Evolutionary conservation across 225 moss, liverwort and hornwort genomes (phyloP), one percentile per base, ranked within the genome.

Genomic region (Sphagnum contortum): DNA sequence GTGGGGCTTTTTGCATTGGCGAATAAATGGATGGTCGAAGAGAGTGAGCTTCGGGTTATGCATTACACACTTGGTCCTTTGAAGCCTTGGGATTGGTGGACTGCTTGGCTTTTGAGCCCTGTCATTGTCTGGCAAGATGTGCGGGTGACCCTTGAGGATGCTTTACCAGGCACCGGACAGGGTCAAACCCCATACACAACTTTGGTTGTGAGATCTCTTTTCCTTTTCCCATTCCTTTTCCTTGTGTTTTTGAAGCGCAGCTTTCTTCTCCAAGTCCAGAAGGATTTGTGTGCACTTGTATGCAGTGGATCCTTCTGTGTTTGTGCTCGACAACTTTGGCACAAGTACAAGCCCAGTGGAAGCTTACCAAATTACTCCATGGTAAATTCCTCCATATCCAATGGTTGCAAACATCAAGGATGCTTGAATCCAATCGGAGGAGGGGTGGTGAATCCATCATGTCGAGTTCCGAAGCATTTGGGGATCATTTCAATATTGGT

Each of bases 1-100:
- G 93, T 98, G 14, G 93, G 93, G 4, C 70, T 98, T 60, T 98
- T 82, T 64, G 89, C 89, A 53, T 72, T 98, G 55, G 98, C 90
- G 12, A 98, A 98, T 77, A 93, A 98, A 87, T 98, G 98, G 98
- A 98, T 98, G 98, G 90, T 98, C 3, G 91, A 98, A 62, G 93
- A 75, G 3, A 79, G 62, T 46, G 90, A 93, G 66, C 76, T 98
- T 53, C 87, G 90, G 3, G 98, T 98, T 48, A 85, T 98, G 9
- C 98, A 98, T 63, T 98, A 93, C 69, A 98, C 98, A 0, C 82
- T 98, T 9, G 98, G 98, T 6, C 98, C 93, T 12, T 66, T 98
- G 64, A 98, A 98, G 83, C 98, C 98, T 7, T 98, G 98, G 98
- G 93, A 98, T 51, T 98, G 98, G 98, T 98, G 89, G 77, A 77